Percentiles rank a stretch among this genome's conserved stretches.
Evolutionary conservation across 192 early-diverging fungal genomes (phyloP).

Genomic region (Coemansia sp.): DNA sequence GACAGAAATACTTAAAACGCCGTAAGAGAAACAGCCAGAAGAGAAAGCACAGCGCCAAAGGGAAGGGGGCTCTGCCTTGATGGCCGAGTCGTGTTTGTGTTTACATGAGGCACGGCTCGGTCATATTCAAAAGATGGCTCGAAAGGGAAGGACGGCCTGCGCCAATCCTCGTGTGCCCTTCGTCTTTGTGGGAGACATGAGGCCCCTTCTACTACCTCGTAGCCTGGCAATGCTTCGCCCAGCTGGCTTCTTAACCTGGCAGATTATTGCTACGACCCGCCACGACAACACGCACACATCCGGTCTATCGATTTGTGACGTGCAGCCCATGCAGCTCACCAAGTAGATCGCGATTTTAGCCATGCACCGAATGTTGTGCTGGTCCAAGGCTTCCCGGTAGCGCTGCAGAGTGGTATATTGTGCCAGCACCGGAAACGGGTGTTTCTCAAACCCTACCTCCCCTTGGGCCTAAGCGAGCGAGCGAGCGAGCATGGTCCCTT

Average conservation of each 20-base stretch:
- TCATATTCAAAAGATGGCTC: not conserved
- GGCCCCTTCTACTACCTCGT: not conserved
- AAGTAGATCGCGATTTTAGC: not conserved
- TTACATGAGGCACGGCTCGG: not conserved
- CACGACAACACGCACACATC: not conserved
- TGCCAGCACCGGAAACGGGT: not conserved
- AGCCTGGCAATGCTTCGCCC: not conserved
- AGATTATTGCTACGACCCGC: not conserved
- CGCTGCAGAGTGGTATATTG: no score
- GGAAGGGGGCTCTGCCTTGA: not conserved
- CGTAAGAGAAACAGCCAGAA: not conserved
- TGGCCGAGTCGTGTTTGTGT: not conserved
- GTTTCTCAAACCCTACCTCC: not conserved
- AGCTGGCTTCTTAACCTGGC: not conserved
- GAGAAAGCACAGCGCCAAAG: slow-evolving; percentile 1
- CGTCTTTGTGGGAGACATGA: not conserved
- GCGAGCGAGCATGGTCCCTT: not conserved
- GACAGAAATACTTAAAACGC: not conserved
- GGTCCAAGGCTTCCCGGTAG: no score
- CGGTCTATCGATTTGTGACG: not conserved
- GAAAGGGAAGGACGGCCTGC: not conserved
- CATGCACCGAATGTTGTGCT: not conserved
- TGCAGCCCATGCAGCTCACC: not conserved
- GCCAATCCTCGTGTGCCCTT: not conserved
- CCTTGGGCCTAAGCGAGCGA: not conserved